Conservation (phyloP, 2,329 filamentous ascomycete genomes). For the Trichocomaceae sp. region DNA sequence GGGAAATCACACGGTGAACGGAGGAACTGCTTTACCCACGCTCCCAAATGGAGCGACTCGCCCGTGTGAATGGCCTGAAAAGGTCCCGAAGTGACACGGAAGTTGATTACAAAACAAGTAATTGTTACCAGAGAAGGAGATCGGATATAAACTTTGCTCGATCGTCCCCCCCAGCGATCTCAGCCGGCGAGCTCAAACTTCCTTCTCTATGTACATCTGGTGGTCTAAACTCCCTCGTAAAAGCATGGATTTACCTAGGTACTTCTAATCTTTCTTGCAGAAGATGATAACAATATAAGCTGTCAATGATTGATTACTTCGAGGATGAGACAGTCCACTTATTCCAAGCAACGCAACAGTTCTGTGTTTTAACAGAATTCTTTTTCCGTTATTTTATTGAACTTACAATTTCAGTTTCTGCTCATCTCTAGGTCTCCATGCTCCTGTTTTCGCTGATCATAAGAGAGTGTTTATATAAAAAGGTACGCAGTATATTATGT, state of each 20-base stretch:
- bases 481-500: no score
- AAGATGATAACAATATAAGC: not conserved
- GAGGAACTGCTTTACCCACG: not conserved
- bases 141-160: not conserved
- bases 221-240: not conserved
- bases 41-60: not conserved
- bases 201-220: constrained; percentile 5
- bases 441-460: no score
- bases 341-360: not conserved
- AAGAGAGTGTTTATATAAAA: no score
- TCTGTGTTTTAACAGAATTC: not conserved
- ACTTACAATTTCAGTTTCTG: not conserved
- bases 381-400: not conserved
- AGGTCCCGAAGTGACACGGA: constrained; percentile 5
- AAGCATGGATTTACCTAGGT: no score
- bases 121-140: not conserved
- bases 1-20: not conserved
- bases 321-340: not conserved
- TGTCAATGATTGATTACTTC: not conserved
- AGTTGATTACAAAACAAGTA: constrained; percentile 1
- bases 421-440: no score
- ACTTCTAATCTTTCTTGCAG: not conserved
- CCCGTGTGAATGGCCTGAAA: not conserved
- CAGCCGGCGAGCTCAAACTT: not conserved
- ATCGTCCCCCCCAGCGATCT: not conserved